These are phyloP conservation scores for Allium cepa DNA, from an alignment of 106 monocot genomes.

Conservation along the genomic window DNA sequence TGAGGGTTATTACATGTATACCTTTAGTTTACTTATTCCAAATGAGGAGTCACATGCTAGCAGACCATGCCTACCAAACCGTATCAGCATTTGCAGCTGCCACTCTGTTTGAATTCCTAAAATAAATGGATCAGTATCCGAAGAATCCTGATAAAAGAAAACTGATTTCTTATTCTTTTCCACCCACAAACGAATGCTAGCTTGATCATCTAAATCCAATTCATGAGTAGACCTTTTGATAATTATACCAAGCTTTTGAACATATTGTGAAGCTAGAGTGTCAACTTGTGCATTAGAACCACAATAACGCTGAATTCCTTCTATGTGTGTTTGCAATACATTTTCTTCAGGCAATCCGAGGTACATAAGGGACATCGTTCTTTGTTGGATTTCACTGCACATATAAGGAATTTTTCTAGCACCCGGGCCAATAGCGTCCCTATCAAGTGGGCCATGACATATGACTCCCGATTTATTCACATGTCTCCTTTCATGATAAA, in stretches of 20 bases:
- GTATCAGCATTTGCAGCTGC: slow-evolving; percentile 93
- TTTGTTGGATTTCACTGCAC: slow-evolving; percentile 83
- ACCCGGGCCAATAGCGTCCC: slow-evolving; percentile 87
- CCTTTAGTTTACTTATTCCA: slow-evolving; percentile 95
- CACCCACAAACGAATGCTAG: slow-evolving; percentile 91
- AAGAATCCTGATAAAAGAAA: slow-evolving; percentile 86
- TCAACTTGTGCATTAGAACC: slow-evolving; percentile 48
- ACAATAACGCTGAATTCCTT: slow-evolving; percentile 90
- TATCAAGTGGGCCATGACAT: slow-evolving; percentile 94
- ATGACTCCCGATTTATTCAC: slow-evolving; percentile 87
- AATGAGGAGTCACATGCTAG: slow-evolving; percentile 85
- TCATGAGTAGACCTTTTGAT: slow-evolving; percentile 96
- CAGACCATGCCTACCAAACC: slow-evolving; percentile 89
- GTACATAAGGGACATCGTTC: slow-evolving; percentile 91
- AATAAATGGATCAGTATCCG: slow-evolving; percentile 84
- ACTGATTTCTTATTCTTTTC: slow-evolving; percentile 92
- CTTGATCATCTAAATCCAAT: slow-evolving; percentile 87
- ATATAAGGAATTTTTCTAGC: slow-evolving; percentile 87
- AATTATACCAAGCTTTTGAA: slow-evolving; percentile 94
- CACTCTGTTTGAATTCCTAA: slow-evolving; percentile 97
- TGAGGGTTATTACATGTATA: slow-evolving; percentile 5
- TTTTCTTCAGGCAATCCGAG: slow-evolving; percentile 94
- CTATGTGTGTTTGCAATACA: slow-evolving; percentile 82
- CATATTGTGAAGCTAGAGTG: slow-evolving; percentile 84
- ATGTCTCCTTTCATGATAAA: slow-evolving; percentile 86